Conservation (phyloP, 257 asterid species). For the Gynochthodes officinalis region DNA sequence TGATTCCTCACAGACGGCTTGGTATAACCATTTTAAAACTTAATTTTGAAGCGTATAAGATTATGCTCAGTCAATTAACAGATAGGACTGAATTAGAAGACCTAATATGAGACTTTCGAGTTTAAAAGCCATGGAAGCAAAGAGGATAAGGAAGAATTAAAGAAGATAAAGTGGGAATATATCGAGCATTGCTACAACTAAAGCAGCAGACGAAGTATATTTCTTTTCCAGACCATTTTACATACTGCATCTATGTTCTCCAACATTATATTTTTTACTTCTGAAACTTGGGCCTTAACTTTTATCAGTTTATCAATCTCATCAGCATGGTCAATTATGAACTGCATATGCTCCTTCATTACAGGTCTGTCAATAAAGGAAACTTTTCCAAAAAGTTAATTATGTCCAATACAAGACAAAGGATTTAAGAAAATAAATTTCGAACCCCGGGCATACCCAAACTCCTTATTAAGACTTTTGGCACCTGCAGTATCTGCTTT, state of each 20-base stretch:
- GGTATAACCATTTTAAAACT: neutral
- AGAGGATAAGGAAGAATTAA: neutral
- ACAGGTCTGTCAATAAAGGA: constrained; percentile 47
- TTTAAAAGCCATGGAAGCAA: neutral
- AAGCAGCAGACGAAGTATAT: neutral
- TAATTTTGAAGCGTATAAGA: neutral
- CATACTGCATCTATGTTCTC: constrained; percentile 86
- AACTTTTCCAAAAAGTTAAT: neutral
- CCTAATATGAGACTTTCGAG: neutral
- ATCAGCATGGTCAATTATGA: constrained; percentile 80
- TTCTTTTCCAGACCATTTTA: constrained; percentile 5
- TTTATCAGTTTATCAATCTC: constrained; percentile 87
- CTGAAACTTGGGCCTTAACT: constrained; percentile 89
- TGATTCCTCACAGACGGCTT: too few species aligned
- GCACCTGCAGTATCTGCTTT: constrained; percentile 89
- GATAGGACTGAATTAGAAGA: neutral
- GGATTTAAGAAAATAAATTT: neutral
- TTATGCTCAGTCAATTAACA: neutral
- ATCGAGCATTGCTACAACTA: neutral
- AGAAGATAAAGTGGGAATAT: neutral
- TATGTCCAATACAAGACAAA: constrained; percentile 4
- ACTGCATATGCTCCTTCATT: constrained; percentile 93
- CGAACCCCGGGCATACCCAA: constrained; percentile 50
- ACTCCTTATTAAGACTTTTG: constrained; percentile 84
- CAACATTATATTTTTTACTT: constrained; percentile 81